Percentiles rank a stretch among this genome's conserved stretches.
These are phyloP conservation scores for Colletotrichum tamarilloi DNA, from an alignment of 2,329 filamentous ascomycete species.

Conservation along the genomic window DNA sequence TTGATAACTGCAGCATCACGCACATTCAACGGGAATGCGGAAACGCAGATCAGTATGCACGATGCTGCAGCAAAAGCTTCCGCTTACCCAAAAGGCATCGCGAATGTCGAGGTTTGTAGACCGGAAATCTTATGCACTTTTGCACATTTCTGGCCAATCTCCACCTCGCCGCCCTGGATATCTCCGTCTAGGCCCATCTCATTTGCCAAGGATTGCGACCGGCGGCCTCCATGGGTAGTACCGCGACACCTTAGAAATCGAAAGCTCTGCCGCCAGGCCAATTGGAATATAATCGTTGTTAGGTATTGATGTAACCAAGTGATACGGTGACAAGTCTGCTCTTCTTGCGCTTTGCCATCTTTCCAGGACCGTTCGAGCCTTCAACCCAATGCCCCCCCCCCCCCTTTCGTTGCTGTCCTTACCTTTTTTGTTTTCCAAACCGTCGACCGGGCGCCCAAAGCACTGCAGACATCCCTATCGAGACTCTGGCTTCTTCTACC, in stretches of 20 bases:
- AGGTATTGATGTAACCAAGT: slow-evolving; percentile 36
- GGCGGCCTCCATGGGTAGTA: not conserved
- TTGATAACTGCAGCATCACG: not conserved
- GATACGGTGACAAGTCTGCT: slow-evolving; percentile 31
- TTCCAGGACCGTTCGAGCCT: slow-evolving; percentile 23
- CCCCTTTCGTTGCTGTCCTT: slow-evolving; percentile 14
- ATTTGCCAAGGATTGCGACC: not conserved
- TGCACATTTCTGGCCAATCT: not conserved
- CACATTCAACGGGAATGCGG: not conserved
- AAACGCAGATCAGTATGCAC: not conserved
- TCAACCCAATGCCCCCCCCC: slow-evolving; percentile 5
- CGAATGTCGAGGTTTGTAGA: not conserved
- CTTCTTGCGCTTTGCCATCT: slow-evolving; percentile 25
- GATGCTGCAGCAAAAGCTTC: not conserved
- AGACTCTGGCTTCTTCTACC: slow-evolving; percentile 12
- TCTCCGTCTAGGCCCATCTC: not conserved
- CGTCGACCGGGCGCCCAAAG: slow-evolving; percentile 27
- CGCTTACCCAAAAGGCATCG: not conserved
- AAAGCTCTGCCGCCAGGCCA: not conserved
- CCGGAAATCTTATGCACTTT: not conserved
- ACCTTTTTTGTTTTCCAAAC: slow-evolving; percentile 31
- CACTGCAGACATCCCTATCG: slow-evolving; percentile 26
- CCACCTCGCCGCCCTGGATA: not conserved
- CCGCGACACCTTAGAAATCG: not conserved
- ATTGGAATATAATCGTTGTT: slow-evolving; percentile 32